Conservation (phyloP, 257 asterid genomes). For the Nicotiana knightiana region DNA sequence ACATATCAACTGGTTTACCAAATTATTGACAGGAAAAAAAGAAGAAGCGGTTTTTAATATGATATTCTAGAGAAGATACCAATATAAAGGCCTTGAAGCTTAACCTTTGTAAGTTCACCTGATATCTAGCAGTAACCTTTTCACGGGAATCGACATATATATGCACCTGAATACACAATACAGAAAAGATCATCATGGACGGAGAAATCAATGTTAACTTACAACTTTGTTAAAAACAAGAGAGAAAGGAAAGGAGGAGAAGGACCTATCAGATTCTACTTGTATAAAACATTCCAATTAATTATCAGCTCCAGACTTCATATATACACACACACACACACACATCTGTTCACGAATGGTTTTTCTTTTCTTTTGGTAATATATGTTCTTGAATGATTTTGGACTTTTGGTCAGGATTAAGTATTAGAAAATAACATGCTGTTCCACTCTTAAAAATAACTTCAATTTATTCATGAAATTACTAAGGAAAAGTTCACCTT, state of each 20-base stretch:
- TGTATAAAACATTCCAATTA: background rate
- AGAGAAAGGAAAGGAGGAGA: background rate
- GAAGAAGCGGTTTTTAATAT: background rate
- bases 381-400: background rate
- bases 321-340: background rate
- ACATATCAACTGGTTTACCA: constrained; percentile 66
- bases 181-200: constrained; percentile 1
- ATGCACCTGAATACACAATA: constrained; percentile 56
- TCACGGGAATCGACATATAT: constrained; percentile 80
- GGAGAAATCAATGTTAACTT: background rate
- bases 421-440: background rate
- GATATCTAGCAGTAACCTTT: constrained; percentile 95
- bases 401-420: background rate
- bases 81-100: background rate
- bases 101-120: constrained; percentile 37
- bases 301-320: background rate
- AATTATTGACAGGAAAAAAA: background rate
- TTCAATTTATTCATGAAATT: background rate
- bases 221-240: background rate
- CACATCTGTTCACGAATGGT: background rate
- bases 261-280: background rate
- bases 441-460: background rate
- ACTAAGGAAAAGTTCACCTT: constrained; percentile 44
- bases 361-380: background rate
- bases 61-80: background rate